These are phyloP conservation scores for Suhomyces canberraensis DNA, from an alignment of 805 yeast species.

Conservation along the genomic window DNA sequence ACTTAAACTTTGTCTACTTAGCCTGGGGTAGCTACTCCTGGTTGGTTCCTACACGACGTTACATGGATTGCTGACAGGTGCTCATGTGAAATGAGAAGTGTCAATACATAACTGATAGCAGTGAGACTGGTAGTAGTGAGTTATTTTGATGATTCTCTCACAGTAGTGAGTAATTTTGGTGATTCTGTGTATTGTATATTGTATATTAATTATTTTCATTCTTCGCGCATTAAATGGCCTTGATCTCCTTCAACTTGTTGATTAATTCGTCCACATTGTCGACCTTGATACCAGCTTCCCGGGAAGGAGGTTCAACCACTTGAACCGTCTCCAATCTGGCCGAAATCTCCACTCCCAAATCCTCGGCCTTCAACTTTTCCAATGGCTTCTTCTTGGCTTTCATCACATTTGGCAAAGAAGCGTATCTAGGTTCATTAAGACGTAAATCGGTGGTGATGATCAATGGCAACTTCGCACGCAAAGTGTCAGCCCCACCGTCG, in stretches of 20 bases:
- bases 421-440: constrained; percentile 92
- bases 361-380: constrained; percentile 58
- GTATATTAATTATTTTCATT: too few relatives aligned
- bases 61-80: too few relatives aligned
- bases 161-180: too few relatives aligned
- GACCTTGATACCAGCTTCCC: constrained; percentile 81
- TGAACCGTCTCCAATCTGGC: constrained; percentile 65
- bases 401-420: constrained; percentile 95
- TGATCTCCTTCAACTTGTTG: constrained; percentile 69
- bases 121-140: too few relatives aligned
- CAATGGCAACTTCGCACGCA: constrained; percentile 75
- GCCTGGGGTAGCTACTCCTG: too few relatives aligned
- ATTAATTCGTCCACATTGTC: constrained; percentile 78
- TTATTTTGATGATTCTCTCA: too few relatives aligned
- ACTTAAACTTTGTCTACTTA: too few relatives aligned
- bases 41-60: too few relatives aligned
- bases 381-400: constrained; percentile 97
- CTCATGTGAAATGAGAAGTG: too few relatives aligned
- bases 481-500: constrained; percentile 90
- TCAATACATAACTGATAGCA: too few relatives aligned
- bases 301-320: constrained; percentile 81
- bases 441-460: constrained; percentile 91
- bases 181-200: too few relatives aligned
- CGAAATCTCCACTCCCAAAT: constrained; percentile 63
- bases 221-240: constrained; percentile 65